These are phyloP conservation scores for Trifolium pratense DNA, from an alignment of 306 rosid species.

Conservation along the genomic window DNA sequence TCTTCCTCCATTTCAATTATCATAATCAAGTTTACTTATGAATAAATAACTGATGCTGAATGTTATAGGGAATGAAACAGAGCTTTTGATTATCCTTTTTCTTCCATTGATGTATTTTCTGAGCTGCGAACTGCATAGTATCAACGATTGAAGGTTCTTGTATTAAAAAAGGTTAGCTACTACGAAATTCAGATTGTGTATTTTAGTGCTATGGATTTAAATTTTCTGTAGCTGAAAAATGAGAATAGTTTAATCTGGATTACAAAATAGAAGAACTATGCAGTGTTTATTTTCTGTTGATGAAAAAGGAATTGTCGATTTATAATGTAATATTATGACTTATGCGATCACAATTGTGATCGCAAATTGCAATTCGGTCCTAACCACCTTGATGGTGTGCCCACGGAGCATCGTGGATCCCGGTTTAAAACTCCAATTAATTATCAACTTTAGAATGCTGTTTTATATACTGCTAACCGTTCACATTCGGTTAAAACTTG, in stretches of 20 bases:
- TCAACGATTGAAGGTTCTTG: conserved; percentile 22
- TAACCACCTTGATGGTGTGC: neutral
- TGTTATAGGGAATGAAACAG: conserved; percentile 21
- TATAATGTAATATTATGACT: neutral
- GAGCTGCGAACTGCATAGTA: neutral
- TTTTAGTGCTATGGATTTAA: neutral
- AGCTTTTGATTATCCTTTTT: neutral
- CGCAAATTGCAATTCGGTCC: neutral
- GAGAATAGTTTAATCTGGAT: neutral
- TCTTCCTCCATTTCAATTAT: neutral
- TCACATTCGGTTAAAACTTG: neutral
- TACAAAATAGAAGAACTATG: neutral
- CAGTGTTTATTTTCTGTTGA: conserved; percentile 1
- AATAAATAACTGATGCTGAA: neutral
- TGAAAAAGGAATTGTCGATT: no score
- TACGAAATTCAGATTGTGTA: neutral
- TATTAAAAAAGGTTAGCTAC: conserved; percentile 37
- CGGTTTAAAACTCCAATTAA: neutral
- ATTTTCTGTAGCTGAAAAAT: neutral
- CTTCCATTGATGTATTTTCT: conserved; percentile 17
- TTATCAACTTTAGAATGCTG: conserved; percentile 9
- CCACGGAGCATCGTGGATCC: neutral
- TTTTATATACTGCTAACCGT: neutral
- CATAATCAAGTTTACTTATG: no score
- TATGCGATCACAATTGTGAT: neutral